Conservation (phyloP, 176 grass and related monocot species). For the Miscanthus lutarioriparius region DNA sequence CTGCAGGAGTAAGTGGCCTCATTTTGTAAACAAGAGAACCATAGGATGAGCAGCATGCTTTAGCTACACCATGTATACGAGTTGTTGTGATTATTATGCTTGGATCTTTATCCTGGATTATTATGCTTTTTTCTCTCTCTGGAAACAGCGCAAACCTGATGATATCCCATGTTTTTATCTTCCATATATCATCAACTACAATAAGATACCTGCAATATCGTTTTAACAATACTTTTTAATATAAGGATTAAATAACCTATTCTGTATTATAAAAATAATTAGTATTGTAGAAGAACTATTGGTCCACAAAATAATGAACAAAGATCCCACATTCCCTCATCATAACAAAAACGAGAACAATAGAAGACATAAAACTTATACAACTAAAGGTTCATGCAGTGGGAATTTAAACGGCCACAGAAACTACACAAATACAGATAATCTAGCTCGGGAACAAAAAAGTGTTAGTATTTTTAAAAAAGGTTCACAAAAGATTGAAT, state of each 20-base stretch:
- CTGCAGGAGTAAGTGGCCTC: not conserved
- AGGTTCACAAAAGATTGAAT: too few species aligned
- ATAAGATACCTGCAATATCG: not conserved
- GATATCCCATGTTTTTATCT: not conserved
- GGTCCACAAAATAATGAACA: not conserved
- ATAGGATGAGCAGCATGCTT: not conserved
- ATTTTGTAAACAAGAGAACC: not conserved
- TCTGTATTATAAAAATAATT: not conserved
- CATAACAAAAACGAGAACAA: not conserved
- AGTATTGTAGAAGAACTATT: not conserved
- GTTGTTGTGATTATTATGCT: not conserved
- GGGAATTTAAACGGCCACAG: too few species aligned
- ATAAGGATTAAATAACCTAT: not conserved
- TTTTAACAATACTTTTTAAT: not conserved
- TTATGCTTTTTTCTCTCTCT: not conserved
- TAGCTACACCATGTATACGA: not conserved
- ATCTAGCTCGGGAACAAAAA: too few species aligned
- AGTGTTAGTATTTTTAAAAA: too few species aligned
- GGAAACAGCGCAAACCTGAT: not conserved
- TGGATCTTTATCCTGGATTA: not conserved
- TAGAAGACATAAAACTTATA: not conserved
- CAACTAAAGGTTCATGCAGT: not conserved
- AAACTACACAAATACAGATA: too few species aligned
- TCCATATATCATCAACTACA: not conserved
- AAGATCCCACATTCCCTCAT: not conserved